These are phyloP conservation scores for Eurotiales sp. DNA, from an alignment of 2,329 filamentous ascomycete genomes.

Conservation along the genomic window DNA sequence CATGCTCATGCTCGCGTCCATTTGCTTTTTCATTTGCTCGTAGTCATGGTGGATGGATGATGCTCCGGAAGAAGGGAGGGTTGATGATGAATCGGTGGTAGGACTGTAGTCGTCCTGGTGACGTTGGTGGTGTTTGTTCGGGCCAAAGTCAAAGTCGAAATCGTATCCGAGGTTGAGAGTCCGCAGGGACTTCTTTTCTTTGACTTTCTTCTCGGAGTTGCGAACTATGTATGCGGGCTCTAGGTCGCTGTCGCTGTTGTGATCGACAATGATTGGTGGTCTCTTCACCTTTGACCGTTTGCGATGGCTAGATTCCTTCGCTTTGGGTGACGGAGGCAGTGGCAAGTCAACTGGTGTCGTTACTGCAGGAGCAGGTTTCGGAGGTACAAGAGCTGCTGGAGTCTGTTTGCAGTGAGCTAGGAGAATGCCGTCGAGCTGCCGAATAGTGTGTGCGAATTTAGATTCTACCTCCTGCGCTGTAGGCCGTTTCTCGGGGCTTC, in stretches of 20 bases:
- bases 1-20: background rate
- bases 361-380: background rate
- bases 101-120: background rate
- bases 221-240: background rate
- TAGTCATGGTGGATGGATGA: background rate
- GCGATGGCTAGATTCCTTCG: background rate
- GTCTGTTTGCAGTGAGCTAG: conserved; percentile 13
- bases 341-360: background rate
- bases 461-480: conserved; percentile 29
- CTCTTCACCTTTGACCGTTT: background rate
- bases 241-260: background rate
- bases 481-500: conserved; percentile 30
- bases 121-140: background rate
- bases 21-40: background rate
- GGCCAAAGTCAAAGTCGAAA: conserved; percentile 4
- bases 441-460: conserved; percentile 22
- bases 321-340: conserved; percentile 4
- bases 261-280: background rate
- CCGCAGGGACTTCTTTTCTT: background rate
- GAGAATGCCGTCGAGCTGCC: conserved; percentile 17
- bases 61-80: background rate
- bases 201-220: background rate
- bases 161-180: background rate
- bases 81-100: conserved; percentile 1
- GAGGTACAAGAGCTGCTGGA: background rate